Evolutionary conservation across 495 filamentous ascomycete genomes (phyloP).

Genomic region (Penicillium lividum): DNA sequence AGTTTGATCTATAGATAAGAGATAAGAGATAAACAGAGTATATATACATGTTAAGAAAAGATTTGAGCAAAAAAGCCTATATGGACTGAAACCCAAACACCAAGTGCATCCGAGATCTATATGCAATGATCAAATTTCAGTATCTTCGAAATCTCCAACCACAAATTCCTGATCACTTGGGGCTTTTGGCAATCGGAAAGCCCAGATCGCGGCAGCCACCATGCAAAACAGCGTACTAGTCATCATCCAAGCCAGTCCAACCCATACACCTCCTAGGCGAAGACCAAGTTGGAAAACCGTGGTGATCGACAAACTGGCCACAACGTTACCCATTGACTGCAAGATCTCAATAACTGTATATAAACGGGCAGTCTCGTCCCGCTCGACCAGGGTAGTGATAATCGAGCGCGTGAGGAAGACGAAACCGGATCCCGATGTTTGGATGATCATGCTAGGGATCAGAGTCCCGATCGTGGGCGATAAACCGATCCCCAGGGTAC

Average conservation of each 20-base stretch:
- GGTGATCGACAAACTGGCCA: constrained; percentile 55
- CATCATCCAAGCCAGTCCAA: constrained; percentile 57
- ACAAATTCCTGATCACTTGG: constrained; percentile 23
- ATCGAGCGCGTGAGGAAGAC: constrained; percentile 50
- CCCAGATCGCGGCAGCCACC: constrained; percentile 41
- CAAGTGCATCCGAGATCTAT: constrained; percentile 19
- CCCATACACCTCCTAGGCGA: constrained; percentile 50
- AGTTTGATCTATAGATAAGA: not conserved
- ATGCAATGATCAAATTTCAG: constrained; percentile 10
- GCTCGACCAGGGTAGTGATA: constrained; percentile 52
- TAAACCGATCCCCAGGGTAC: constrained; percentile 50
- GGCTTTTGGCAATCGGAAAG: constrained; percentile 36
- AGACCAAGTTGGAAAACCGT: constrained; percentile 54
- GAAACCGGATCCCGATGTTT: constrained; percentile 51
- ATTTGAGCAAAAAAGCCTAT: not conserved
- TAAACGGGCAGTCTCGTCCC: constrained; percentile 55
- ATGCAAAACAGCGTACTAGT: constrained; percentile 43
- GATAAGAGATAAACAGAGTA: not conserved
- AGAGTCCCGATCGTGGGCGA: constrained; percentile 39
- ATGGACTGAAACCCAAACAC: constrained; percentile 1
- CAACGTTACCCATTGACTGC: constrained; percentile 55
- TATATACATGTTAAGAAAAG: not conserved
- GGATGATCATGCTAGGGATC: constrained; percentile 47
- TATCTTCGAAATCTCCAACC: constrained; percentile 28
- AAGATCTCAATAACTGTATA: constrained; percentile 59